Conservation (phyloP, 1,284 basidiomycete genomes). For the Sanguinoderma infundibulare region DNA sequence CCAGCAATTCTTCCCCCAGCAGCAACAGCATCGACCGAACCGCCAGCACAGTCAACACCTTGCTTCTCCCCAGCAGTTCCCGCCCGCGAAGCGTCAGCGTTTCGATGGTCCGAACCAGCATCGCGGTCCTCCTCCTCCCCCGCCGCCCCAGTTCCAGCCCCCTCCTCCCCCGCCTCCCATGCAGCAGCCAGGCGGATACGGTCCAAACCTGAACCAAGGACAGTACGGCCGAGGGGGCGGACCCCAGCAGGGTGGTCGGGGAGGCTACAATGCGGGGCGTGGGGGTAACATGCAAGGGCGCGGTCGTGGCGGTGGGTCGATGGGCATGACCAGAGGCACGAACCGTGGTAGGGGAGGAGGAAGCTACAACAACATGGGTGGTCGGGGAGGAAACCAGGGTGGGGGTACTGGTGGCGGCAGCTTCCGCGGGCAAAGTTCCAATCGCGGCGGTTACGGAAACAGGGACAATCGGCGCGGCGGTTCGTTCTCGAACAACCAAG, state of each 20-base stretch:
- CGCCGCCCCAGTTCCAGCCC: conserved; percentile 47
- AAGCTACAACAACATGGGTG: conserved; percentile 44
- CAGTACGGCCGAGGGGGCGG: conserved; percentile 45
- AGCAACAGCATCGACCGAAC: conserved; percentile 51
- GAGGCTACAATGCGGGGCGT: conserved; percentile 43
- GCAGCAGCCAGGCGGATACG: conserved; percentile 30
- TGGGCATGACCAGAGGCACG: conserved; percentile 50
- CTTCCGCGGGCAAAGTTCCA: conserved; percentile 63
- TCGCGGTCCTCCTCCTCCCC: conserved; percentile 44
- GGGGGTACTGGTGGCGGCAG: conserved; percentile 31
- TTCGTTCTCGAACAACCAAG: conserved; percentile 51
- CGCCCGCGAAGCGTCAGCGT: conserved; percentile 82
- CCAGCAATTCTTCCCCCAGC: conserved; percentile 40
- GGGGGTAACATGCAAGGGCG: conserved; percentile 43
- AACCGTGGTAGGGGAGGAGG: conserved; percentile 43
- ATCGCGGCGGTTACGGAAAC: conserved; percentile 59
- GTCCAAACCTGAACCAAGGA: conserved; percentile 30
- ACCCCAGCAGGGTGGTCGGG: conserved; percentile 45
- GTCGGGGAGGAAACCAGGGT: conserved; percentile 37
- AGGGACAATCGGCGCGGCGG: conserved; percentile 69
- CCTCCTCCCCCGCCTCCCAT: conserved; percentile 42
- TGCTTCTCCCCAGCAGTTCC: conserved; percentile 68
- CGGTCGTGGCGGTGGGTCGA: conserved; percentile 49
- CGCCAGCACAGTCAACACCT: conserved; percentile 60
- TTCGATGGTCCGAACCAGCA: conserved; percentile 74